These are phyloP conservation scores for Exobasidium cylindrosporum DNA, from an alignment of 1,284 basidiomycete species.

Conservation along the genomic window DNA sequence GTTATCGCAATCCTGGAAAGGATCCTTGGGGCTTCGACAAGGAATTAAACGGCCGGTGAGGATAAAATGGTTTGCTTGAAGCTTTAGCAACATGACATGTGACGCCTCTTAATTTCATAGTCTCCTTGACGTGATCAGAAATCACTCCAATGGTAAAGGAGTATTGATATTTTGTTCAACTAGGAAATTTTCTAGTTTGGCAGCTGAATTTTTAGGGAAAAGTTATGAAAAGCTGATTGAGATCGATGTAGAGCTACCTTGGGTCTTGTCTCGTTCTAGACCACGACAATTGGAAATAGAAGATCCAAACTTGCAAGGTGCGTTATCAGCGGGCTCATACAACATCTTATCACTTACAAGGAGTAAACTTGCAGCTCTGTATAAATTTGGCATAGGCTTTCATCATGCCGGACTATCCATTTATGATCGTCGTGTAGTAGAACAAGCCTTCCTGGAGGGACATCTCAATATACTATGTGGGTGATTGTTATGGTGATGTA, in stretches of 20 bases:
- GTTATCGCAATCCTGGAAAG: slow-evolving; percentile 62
- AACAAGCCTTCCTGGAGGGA: slow-evolving; percentile 69
- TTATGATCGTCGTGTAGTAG: slow-evolving; percentile 69
- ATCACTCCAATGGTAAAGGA: slow-evolving; percentile 31
- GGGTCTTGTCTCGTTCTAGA: neutral
- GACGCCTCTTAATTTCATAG: no score
- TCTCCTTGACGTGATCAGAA: slow-evolving; percentile 62
- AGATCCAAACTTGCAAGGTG: neutral
- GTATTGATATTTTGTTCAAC: slow-evolving; percentile 43
- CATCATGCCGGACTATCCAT: slow-evolving; percentile 80
- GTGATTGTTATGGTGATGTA: neutral
- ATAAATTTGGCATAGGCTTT: slow-evolving; percentile 67
- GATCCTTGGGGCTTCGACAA: slow-evolving; percentile 72
- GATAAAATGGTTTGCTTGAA: no score
- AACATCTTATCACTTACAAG: neutral
- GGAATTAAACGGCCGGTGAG: slow-evolving; percentile 69
- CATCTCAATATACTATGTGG: slow-evolving; percentile 64
- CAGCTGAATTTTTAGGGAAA: slow-evolving; percentile 72
- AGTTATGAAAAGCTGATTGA: slow-evolving; percentile 58
- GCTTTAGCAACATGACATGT: no score
- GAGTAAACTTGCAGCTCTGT: neutral
- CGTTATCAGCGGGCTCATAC: no score
- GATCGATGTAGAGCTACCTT: neutral
- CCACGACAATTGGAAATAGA: neutral
- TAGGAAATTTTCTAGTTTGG: slow-evolving; percentile 44